Base-by-base conservation (phyloP, 192 early-diverging fungal species). In the Oehlia diaphana region DNA sequence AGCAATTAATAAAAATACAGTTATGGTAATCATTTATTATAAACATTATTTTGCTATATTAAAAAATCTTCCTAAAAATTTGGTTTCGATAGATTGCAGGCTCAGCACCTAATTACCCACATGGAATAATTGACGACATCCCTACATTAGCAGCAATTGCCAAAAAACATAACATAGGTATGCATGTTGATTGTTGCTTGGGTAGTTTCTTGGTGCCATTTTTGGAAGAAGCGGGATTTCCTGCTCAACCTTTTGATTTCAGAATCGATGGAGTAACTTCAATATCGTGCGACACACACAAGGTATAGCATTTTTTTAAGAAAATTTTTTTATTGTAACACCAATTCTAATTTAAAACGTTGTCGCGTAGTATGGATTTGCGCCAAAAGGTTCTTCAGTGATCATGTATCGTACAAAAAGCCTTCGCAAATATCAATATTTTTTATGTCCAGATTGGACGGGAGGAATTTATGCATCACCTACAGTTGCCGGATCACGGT, bases 381-480 rank as follows among this genome's bases (percentile, higher is more conserved):
- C 97, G 1, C 96, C 97, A 63, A 99, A 99, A 90, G 97, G 97
- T n/a, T 93, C 94, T 8, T 96, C 94, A 8, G 94, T 98, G 19
- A 90, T 98, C 76, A 95, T 98, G 96, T 99, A 97, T 83, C 87
- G 89, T 37, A 84, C 83, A 84, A 91, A 92, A 81, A 86, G 86
- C 63, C 87, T 95, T 70, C 91, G 96, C 74, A 95, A 94, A 76
- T 94, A 92, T 87, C 96, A 97, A 84, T 99, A 97, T 84, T 98
- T 96, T 82, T 89, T 94, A 65, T 85, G 87, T n/a, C 86, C 95
- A 4, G 94, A 96, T 53, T 99, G 96, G 96, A 91, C 95, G 2
- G 97, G 95, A 49, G 97, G 97, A 79, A 95, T 99, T 78, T 99
- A 99, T 85, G 95, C 93, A 12, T 96, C 94, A 69, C 97, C 97